Percentiles rank a stretch among this genome's conserved stretches.
Evolutionary conservation across 495 filamentous ascomycete species (phyloP).

Genomic region (Penicillium paradoxum): DNA sequence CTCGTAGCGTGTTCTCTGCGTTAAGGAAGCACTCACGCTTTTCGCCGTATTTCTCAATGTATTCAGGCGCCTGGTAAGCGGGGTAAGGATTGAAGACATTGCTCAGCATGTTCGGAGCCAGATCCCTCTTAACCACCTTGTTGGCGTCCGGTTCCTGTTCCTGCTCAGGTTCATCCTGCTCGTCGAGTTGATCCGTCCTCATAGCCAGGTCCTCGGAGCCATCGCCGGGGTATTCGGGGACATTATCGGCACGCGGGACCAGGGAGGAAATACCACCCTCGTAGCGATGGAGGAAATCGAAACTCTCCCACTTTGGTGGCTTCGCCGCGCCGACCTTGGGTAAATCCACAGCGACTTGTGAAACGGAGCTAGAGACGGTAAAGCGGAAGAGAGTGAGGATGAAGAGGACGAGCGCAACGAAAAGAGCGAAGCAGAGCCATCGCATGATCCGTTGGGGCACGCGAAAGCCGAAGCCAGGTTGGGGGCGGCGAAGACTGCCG

Average conservation of each 20-base stretch:
- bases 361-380: conserved; percentile 58
- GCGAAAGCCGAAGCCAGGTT: conserved; percentile 42
- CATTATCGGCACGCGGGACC: conserved; percentile 54
- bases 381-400: conserved; percentile 65
- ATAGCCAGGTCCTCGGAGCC: conserved; percentile 24
- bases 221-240: conserved; percentile 71
- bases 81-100: conserved; percentile 64
- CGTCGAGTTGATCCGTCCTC: conserved; percentile 4
- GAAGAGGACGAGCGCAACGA: conserved; percentile 64
- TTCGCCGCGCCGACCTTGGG: conserved; percentile 45
- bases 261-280: conserved; percentile 73
- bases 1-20: conserved; percentile 49
- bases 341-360: conserved; percentile 52
- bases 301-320: conserved; percentile 74
- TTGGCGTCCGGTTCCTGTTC: background rate
- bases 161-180: background rate
- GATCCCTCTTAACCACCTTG: conserved; percentile 9
- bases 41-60: conserved; percentile 53
- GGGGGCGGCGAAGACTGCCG: conserved; percentile 33
- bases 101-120: conserved; percentile 41
- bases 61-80: conserved; percentile 56
- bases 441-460: conserved; percentile 59
- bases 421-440: conserved; percentile 66
- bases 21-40: conserved; percentile 77
- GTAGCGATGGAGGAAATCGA: conserved; percentile 76